Conservation (phyloP, 305 asterid genomes). For the Fraxinus velutina region DNA sequence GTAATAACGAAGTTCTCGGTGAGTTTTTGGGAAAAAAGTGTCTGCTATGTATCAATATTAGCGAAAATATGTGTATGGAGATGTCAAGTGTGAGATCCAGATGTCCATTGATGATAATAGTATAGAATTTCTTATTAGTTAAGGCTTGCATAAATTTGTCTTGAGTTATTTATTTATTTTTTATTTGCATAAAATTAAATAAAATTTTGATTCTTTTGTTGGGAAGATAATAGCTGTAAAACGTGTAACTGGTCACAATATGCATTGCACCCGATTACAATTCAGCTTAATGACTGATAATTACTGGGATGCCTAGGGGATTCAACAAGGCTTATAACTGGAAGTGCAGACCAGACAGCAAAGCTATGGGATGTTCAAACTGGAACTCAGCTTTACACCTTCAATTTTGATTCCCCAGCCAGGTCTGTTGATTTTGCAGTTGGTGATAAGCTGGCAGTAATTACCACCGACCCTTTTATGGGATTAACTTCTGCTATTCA, state of each 20-base stretch:
- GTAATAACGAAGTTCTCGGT: not conserved
- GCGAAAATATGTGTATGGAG: not conserved
- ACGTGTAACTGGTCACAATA: not conserved
- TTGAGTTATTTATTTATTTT: not conserved
- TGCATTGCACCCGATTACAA: not conserved
- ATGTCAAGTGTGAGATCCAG: not conserved
- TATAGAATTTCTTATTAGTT: not conserved
- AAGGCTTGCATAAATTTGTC: not conserved
- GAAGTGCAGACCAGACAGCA: slow-evolving; percentile 92
- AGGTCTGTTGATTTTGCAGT: slow-evolving; percentile 75
- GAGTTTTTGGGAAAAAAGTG: not conserved
- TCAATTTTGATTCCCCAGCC: slow-evolving; percentile 73
- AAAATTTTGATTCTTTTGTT: not conserved
- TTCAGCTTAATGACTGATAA: not conserved
- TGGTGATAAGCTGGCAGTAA: slow-evolving; percentile 77
- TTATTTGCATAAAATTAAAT: not conserved
- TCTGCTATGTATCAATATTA: not conserved
- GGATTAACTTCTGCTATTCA: slow-evolving; percentile 77
- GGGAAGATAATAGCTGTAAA: not conserved
- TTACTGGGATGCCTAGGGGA: slow-evolving; percentile 51
- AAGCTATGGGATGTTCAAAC: slow-evolving; percentile 76
- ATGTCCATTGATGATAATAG: not conserved
- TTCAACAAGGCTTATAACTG: slow-evolving; percentile 73
- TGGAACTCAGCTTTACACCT: slow-evolving; percentile 61
- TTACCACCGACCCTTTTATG: slow-evolving; percentile 89